phyloP scores from a whole-genome alignment of 768 basidiomycete species.

The Trametes gibbosa region DNA sequence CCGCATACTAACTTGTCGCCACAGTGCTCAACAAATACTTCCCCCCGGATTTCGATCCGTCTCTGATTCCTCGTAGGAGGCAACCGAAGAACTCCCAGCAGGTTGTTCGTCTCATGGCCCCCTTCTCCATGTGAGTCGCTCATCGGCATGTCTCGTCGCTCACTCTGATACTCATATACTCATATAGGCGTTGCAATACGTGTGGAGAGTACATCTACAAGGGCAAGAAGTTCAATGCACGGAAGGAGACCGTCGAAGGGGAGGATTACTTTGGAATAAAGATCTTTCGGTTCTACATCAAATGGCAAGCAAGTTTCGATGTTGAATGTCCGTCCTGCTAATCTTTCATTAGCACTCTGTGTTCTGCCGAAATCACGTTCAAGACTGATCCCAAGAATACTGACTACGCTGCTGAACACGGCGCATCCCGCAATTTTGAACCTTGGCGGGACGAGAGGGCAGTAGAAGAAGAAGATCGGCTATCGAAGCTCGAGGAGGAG shows the following conservation, averaged over 20 bases:
- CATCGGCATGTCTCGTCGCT: not conserved
- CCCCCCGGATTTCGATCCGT: constrained; percentile 97
- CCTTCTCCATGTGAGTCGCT: constrained; percentile 85
- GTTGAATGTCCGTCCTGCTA: too few relatives aligned
- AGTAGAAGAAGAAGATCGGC: constrained; percentile 77
- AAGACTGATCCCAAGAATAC: constrained; percentile 99
- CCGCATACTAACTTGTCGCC: constrained; percentile 8
- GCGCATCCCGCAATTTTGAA: constrained; percentile 96
- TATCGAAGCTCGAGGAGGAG: constrained; percentile 85
- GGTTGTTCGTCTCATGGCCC: constrained; percentile 98
- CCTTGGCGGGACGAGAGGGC: constrained; percentile 88
- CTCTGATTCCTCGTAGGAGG: constrained; percentile 89
- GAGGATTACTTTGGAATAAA: constrained; percentile 99
- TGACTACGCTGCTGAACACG: constrained; percentile 91
- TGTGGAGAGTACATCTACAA: constrained; percentile 99
- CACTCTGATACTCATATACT: not conserved
- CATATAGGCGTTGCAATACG: constrained; percentile 81
- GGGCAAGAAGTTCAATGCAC: constrained; percentile 99
- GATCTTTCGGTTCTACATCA: constrained; percentile 91
- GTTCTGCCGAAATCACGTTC: constrained; percentile 98
- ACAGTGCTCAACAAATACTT: constrained; percentile 93
- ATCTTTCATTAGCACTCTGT: constrained; percentile 70
- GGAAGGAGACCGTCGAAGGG: constrained; percentile 96
- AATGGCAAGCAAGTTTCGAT: constrained; percentile 66
- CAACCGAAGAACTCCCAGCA: constrained; percentile 93